Percentiles rank a stretch among this genome's conserved stretches.
phyloP scores from a whole-genome alignment of 169 alveolate species.

The Cryptosporidium parvum region DNA sequence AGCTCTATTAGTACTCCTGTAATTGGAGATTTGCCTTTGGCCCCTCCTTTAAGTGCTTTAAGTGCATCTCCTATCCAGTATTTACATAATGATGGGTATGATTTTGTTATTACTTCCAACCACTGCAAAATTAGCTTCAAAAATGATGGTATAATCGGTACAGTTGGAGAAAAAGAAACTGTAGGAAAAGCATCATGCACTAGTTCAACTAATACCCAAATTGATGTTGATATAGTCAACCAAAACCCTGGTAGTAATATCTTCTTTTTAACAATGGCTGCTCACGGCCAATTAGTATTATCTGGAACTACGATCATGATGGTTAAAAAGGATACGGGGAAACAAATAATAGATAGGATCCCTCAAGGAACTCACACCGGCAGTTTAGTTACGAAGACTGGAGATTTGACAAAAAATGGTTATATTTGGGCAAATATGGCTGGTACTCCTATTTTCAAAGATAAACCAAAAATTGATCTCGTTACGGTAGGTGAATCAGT shows the following conservation, averaged over 20 bases:
- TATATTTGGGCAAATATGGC: neutral
- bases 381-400: neutral
- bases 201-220: neutral
- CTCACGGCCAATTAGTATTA: neutral
- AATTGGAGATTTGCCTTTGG: conserved; percentile 8
- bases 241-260: neutral
- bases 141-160: conserved; percentile 17
- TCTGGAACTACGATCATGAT: conserved; percentile 37
- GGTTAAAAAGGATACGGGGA: conserved; percentile 5
- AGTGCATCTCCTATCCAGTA: neutral
- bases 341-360: neutral
- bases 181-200: conserved; percentile 16
- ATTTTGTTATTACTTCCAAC: neutral
- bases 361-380: neutral
- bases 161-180: neutral
- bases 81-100: conserved; percentile 11
- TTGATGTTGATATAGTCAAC: neutral
- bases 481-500: neutral
- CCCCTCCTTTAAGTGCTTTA: neutral
- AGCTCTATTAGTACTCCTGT: neutral
- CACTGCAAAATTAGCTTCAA: conserved; percentile 5
- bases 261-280: conserved; percentile 30
- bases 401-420: neutral
- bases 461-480: neutral
- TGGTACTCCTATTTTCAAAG: neutral